These are phyloP conservation scores for Strobilomyces dryophilus DNA, from an alignment of 768 basidiomycete genomes.

Conservation along the genomic window DNA sequence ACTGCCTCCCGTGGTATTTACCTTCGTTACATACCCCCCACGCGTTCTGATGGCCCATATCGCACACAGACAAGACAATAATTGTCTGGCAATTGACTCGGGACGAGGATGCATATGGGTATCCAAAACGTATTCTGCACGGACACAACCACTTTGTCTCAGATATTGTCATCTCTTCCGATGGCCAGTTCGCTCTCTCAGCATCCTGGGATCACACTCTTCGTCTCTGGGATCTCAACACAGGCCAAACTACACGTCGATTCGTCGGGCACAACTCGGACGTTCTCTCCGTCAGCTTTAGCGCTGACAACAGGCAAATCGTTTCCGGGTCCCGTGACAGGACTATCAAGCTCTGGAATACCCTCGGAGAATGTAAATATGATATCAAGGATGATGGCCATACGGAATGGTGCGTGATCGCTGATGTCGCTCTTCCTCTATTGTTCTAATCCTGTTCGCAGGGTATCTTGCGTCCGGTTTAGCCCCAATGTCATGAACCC, in stretches of 20 bases:
- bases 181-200: constrained; percentile 98
- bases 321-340: constrained; percentile 97
- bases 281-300: constrained; percentile 98
- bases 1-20: constrained; percentile 91
- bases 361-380: constrained; percentile 99
- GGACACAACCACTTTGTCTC: constrained; percentile 99
- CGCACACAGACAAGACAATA: constrained; percentile 94
- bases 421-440: not conserved
- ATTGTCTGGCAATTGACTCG: constrained; percentile 99
- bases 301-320: constrained; percentile 99
- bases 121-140: constrained; percentile 94
- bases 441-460: constrained; percentile 26
- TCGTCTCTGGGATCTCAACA: constrained; percentile 99
- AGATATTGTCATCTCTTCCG: constrained; percentile 97
- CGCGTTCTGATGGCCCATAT: constrained; percentile 19
- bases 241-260: constrained; percentile 89
- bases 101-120: constrained; percentile 86
- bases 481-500: constrained; percentile 97
- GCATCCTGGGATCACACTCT: constrained; percentile 99
- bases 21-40: constrained; percentile 3
- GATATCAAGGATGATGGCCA: constrained; percentile 99
- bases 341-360: constrained; percentile 99
- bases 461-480: constrained; percentile 99
- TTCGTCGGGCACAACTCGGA: constrained; percentile 98
- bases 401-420: constrained; percentile 72